A percentile compares a stretch with the other conserved stretches of the same genome.
These are phyloP conservation scores for Paracoccidioides lutzii DNA, from an alignment of 2,329 filamentous ascomycete species.

Conservation along the genomic window DNA sequence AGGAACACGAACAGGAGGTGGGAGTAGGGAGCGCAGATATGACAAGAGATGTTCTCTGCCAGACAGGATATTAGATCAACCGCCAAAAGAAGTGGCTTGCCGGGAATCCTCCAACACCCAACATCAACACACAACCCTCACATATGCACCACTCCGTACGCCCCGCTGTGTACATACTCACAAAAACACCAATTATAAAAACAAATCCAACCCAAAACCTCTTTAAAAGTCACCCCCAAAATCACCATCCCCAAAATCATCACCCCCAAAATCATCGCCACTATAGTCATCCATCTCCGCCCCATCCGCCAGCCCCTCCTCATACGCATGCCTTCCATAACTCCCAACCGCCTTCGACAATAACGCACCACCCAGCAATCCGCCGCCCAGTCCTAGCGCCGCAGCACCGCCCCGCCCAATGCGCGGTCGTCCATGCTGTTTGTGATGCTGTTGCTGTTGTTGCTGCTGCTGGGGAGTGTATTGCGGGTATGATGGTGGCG, in stretches of 20 bases:
- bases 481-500: neutral
- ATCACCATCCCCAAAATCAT: conserved; percentile 18
- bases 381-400: conserved; percentile 67
- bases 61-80: no score
- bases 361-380: conserved; percentile 64
- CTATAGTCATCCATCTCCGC: conserved; percentile 8
- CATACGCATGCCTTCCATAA: conserved; percentile 21
- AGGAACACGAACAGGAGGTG: no score
- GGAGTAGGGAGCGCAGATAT: no score
- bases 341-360: conserved; percentile 56
- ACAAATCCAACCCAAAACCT: neutral
- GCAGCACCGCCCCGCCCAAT: conserved; percentile 56
- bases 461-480: neutral
- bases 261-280: conserved; percentile 10
- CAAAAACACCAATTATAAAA: neutral
- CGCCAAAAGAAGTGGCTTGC: no score
- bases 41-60: no score
- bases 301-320: conserved; percentile 19
- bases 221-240: conserved; percentile 12
- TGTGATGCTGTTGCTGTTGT: neutral
- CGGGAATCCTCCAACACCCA: no score
- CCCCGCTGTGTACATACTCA: neutral
- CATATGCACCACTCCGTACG: neutral
- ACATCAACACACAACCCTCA: no score
- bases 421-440: conserved; percentile 9